phyloP scores from a whole-genome alignment of 768 basidiomycete genomes.

The Sarcomyxa edulis region DNA sequence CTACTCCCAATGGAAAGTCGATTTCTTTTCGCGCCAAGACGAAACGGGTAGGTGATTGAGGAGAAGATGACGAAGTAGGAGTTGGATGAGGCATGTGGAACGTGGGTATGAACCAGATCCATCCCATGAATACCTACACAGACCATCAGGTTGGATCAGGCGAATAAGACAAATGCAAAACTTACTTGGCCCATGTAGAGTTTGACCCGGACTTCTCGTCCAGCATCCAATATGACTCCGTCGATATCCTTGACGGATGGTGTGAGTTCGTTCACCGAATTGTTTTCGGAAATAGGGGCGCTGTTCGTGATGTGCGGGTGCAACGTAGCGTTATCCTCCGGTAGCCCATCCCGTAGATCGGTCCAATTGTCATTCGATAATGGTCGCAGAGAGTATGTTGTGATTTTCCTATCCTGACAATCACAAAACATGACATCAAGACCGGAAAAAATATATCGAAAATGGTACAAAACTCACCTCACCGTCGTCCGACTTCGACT shows the following conservation, averaged over 20 bases:
- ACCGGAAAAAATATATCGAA: neutral
- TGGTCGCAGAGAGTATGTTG: constrained; percentile 41
- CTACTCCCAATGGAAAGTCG: constrained; percentile 76
- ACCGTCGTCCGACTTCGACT: constrained; percentile 26
- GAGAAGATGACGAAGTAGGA: constrained; percentile 14
- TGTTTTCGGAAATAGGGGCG: constrained; percentile 33
- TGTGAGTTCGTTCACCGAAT: constrained; percentile 38
- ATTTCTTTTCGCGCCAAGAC: constrained; percentile 55
- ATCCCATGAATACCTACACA: constrained; percentile 66
- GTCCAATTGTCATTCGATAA: constrained; percentile 40
- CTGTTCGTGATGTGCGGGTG: constrained; percentile 19
- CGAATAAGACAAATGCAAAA: constrained; percentile 1
- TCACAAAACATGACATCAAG: neutral
- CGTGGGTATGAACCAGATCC: constrained; percentile 83
- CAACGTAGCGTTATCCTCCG: constrained; percentile 10
- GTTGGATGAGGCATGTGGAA: constrained; percentile 68
- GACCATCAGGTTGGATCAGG: constrained; percentile 2
- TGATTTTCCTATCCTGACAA: no score
- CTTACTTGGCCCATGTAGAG: constrained; percentile 66
- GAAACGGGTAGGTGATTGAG: constrained; percentile 28
- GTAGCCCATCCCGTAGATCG: constrained; percentile 29
- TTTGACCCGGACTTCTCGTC: constrained; percentile 66
- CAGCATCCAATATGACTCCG: constrained; percentile 60
- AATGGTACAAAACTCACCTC: constrained; percentile 21
- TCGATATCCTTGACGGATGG: constrained; percentile 15